These are phyloP conservation scores for Biscutella laevigata DNA, from an alignment of 441 rosid species.

Conservation along the genomic window DNA sequence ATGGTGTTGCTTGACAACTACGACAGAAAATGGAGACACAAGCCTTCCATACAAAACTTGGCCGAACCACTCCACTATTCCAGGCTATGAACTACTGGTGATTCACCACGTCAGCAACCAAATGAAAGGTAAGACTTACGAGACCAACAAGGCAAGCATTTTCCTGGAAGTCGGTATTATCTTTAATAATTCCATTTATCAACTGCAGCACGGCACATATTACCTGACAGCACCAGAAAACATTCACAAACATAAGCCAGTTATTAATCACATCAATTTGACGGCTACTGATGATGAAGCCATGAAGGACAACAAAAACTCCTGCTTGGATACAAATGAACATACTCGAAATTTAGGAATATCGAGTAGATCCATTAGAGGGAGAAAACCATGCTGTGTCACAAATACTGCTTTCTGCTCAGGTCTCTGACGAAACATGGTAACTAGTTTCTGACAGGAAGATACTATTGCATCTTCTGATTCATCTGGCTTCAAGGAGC, in stretches of 20 bases:
- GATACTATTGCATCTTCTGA: constrained; percentile 82
- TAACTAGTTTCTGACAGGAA: constrained; percentile 73
- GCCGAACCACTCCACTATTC: not conserved
- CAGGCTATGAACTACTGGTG: constrained; percentile 9
- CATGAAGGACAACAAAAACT: too few species aligned
- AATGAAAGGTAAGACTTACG: constrained; percentile 40
- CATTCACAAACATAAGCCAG: constrained; percentile 19
- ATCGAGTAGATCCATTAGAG: constrained; percentile 83
- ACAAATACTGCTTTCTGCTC: constrained; percentile 83
- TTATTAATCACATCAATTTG: not conserved
- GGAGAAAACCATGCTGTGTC: constrained; percentile 88
- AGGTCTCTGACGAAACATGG: constrained; percentile 81
- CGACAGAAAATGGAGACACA: not conserved
- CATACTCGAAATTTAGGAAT: constrained; percentile 77
- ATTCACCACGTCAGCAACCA: too few species aligned
- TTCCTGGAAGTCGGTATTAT: constrained; percentile 79
- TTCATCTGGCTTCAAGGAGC: constrained; percentile 63
- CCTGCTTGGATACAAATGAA: constrained; percentile 12
- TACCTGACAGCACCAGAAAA: constrained; percentile 46
- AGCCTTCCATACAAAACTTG: not conserved
- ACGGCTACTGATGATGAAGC: not conserved
- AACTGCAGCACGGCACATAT: constrained; percentile 84
- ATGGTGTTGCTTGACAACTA: not conserved
- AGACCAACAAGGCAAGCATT: constrained; percentile 96
- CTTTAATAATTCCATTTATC: constrained; percentile 73